Base-by-base conservation (phyloP, 2,329 filamentous ascomycete genomes). In the Curvularia hawaiiensis region DNA sequence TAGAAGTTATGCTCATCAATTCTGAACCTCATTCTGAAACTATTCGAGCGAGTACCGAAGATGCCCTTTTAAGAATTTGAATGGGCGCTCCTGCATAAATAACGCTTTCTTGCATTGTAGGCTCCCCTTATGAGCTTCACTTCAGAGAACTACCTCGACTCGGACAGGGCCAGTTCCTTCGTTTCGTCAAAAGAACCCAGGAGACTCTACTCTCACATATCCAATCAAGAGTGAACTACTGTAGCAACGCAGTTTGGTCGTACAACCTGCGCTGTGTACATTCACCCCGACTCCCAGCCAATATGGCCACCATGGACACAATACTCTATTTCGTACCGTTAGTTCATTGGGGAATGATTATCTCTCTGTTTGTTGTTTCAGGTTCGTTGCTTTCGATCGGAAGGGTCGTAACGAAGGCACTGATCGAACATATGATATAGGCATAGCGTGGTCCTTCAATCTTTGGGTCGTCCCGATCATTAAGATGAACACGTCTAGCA, bases 381-480 rank as follows among this genome's bases (percentile, higher is more conserved):
- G 48, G 48, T 41, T 22, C 10, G 48, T 50, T 14, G 2, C 35
- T 31, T 24, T 22, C n/a, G 26, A 31, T 41, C 10, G n/a, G 7
- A 39, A 1, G 4, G 2, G 3, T 5, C 2, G 38, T 12, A 44
- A 38, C 2, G 20, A 45, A 50, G n/a, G 20, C 31, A 31, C 38
- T 41, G 11, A 50, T n/a, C 5, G 18, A 16, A 20, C 10, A 41
- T 6, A n/a, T 31, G 24, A 5, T 50, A 20, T 50, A 50, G 52
- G 52, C 47, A 45, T 50, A 44, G 46, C 52, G 11, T 55, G 52
- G 52, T 55, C 46, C 4, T 55, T 55, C 40, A 50, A 26, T 18
- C 22, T 55, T 14, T 55, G 52, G 52, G 18, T 55, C n/a, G n/a
- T 55, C 39, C 52, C 52, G 18, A 45, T 55, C 22, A 55, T 55